These are phyloP conservation scores for Populus pruinosa DNA, from an alignment of 345 rosid species.

Conservation along the genomic window DNA sequence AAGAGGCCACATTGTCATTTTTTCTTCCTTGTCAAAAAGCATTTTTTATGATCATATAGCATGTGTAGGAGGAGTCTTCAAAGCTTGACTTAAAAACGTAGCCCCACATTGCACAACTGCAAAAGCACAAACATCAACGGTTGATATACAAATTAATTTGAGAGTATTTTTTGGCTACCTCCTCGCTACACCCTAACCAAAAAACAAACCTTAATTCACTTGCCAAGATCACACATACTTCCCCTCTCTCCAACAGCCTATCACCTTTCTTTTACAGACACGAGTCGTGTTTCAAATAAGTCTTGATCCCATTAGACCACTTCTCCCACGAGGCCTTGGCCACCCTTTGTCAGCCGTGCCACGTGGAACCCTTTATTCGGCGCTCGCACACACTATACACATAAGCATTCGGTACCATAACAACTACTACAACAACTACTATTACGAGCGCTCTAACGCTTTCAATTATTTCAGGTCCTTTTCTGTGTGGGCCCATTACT, in stretches of 20 bases:
- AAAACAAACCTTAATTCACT: no score
- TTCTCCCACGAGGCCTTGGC: constrained; percentile 41
- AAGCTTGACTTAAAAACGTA: no score
- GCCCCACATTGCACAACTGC: background rate
- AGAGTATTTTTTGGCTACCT: no score
- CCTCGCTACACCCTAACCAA: no score
- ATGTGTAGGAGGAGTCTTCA: background rate
- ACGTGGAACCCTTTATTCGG: constrained; percentile 29
- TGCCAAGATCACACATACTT: background rate
- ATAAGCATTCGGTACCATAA: background rate
- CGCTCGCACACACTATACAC: background rate
- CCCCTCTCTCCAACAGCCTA: constrained; percentile 29
- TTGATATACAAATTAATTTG: no score
- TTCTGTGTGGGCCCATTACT: constrained; percentile 31
- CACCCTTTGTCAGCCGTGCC: constrained; percentile 49
- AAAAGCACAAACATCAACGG: background rate
- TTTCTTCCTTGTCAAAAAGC: background rate
- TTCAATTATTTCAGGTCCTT: constrained; percentile 45
- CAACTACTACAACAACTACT: no score
- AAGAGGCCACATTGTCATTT: background rate
- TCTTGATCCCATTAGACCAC: constrained; percentile 41
- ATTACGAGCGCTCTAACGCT: constrained; percentile 5
- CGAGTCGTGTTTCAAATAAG: constrained; percentile 6
- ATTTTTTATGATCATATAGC: background rate
- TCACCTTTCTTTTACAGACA: constrained; percentile 19